phyloP scores from a whole-genome alignment of 768 basidiomycete species.

The Leucogyrophana mollusca region DNA sequence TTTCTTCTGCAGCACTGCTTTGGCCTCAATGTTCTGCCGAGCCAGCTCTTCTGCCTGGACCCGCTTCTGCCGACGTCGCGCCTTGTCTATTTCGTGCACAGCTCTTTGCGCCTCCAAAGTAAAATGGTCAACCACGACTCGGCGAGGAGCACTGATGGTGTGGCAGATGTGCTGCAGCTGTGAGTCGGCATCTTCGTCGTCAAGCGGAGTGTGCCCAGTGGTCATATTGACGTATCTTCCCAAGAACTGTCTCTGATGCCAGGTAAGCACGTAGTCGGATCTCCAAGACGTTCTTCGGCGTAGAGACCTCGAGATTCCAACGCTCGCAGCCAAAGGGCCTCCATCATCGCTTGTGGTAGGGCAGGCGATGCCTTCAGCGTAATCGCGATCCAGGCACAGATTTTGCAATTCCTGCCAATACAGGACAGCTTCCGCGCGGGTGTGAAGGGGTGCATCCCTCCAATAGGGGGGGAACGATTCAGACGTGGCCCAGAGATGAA shows the following conservation, averaged over 20 bases:
- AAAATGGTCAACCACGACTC: slow-evolving; percentile 47
- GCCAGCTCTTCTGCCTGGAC: slow-evolving; percentile 25
- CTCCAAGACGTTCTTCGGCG: slow-evolving; percentile 62
- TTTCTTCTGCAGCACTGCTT: slow-evolving; percentile 57
- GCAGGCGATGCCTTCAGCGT: slow-evolving; percentile 19
- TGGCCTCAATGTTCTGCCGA: slow-evolving; percentile 42
- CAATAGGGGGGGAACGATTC: slow-evolving; percentile 53
- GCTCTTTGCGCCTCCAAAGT: slow-evolving; percentile 37
- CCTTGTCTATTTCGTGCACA: slow-evolving; percentile 39
- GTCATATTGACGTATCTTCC: slow-evolving; percentile 44
- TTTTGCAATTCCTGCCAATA: slow-evolving; percentile 62
- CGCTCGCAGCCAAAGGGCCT: slow-evolving; percentile 22
- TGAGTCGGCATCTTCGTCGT: slow-evolving; percentile 41
- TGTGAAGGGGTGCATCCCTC: slow-evolving; percentile 44
- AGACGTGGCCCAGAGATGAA: slow-evolving; percentile 59
- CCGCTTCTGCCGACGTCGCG: slow-evolving; percentile 33
- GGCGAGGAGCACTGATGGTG: slow-evolving; percentile 55
- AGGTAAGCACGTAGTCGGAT: slow-evolving; percentile 57
- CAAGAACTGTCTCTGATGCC: slow-evolving; percentile 68
- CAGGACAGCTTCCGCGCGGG: slow-evolving; percentile 34
- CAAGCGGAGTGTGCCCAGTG: slow-evolving; percentile 45
- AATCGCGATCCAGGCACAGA: slow-evolving; percentile 40
- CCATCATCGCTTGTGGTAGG: slow-evolving; percentile 16
- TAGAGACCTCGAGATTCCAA: slow-evolving; percentile 46
- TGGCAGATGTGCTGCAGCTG: slow-evolving; percentile 48